phyloP scores from a whole-genome alignment of 2,329 filamentous ascomycete species.

The Hymenoscyphus fructigenus region DNA sequence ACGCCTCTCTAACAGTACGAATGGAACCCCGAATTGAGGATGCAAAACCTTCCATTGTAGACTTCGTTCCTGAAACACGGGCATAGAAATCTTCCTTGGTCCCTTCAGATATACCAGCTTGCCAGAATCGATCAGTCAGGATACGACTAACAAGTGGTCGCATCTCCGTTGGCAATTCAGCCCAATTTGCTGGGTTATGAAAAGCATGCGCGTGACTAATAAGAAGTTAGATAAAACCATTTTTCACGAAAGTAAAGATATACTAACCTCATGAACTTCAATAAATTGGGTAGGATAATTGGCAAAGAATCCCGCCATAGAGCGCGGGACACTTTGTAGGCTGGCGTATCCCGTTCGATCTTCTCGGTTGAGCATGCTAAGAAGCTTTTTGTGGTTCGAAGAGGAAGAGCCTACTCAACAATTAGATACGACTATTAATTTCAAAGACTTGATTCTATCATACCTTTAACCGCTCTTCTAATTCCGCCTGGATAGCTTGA shows the following conservation, averaged over 20 bases:
- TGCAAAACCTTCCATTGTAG: conserved; percentile 87
- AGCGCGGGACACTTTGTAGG: conserved; percentile 72
- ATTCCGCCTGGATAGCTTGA: conserved; percentile 71
- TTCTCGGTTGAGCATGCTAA: conserved; percentile 92
- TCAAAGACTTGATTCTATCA: conserved; percentile 31
- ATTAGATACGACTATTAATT: conserved; percentile 11
- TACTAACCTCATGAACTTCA: conserved; percentile 70
- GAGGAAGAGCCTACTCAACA: conserved; percentile 57
- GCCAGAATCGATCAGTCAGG: conserved; percentile 95
- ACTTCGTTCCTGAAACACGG: conserved; percentile 82
- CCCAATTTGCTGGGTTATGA: conserved; percentile 84
- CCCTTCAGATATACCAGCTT: conserved; percentile 92
- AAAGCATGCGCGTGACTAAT: conserved; percentile 85
- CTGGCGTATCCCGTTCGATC: conserved; percentile 68
- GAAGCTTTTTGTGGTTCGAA: conserved; percentile 87
- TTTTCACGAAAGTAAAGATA: conserved; percentile 20
- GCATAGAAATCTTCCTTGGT: conserved; percentile 97
- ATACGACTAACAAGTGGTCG: conserved; percentile 76
- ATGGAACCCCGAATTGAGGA: conserved; percentile 89
- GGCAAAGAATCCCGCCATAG: conserved; percentile 88
- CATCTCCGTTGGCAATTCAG: conserved; percentile 71
- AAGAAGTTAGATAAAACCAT: conserved; percentile 16
- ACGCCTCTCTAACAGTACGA: conserved; percentile 85
- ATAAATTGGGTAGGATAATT: conserved; percentile 77
- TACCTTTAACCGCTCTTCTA: conserved; percentile 73